Evolutionary conservation across 352 stramenopile genomes (phyloP).

Genomic region (Thraustotheca clavata): DNA sequence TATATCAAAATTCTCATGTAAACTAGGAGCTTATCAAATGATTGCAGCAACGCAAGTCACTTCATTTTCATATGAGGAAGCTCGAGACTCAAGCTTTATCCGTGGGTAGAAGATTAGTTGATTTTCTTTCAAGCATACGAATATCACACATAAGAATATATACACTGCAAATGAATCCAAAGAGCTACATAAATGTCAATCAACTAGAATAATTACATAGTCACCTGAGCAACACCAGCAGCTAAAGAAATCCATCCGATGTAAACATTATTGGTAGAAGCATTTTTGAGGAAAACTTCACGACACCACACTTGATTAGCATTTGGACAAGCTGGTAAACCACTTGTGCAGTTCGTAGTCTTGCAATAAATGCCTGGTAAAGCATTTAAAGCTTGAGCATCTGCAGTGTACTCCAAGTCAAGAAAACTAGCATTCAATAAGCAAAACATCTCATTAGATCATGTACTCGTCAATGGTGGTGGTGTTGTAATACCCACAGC

Average conservation of each 20-base stretch:
- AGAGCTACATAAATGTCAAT: not conserved
- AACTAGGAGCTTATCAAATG: conserved; percentile 20
- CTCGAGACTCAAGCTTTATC: not conserved
- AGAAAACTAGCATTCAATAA: not conserved
- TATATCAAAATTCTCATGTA: not conserved
- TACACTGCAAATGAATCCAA: conserved; percentile 7
- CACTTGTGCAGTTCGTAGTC: conserved; percentile 6
- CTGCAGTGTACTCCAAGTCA: not conserved
- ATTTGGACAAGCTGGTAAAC: not conserved
- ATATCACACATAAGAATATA: conserved; percentile 16
- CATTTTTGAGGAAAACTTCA: conserved; percentile 18
- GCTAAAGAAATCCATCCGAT: conserved; percentile 6
- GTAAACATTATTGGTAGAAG: conserved; percentile 14
- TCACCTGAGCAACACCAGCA: conserved; percentile 1
- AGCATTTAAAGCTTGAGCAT: not conserved
- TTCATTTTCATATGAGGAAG: conserved; percentile 9
- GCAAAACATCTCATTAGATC: not conserved
- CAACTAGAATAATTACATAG: not conserved
- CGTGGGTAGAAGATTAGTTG: not conserved
- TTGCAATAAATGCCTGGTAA: conserved; percentile 10
- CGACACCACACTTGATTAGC: not conserved
- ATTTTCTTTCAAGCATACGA: conserved; percentile 5
- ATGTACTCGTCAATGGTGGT: not conserved
- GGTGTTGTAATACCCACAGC: conserved; percentile 19
- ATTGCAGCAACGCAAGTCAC: conserved; percentile 2